A percentile compares a stretch with the other conserved stretches of the same genome.
Evolutionary conservation across 495 filamentous ascomycete species (phyloP).

Genomic region (Xylaria sp.): DNA sequence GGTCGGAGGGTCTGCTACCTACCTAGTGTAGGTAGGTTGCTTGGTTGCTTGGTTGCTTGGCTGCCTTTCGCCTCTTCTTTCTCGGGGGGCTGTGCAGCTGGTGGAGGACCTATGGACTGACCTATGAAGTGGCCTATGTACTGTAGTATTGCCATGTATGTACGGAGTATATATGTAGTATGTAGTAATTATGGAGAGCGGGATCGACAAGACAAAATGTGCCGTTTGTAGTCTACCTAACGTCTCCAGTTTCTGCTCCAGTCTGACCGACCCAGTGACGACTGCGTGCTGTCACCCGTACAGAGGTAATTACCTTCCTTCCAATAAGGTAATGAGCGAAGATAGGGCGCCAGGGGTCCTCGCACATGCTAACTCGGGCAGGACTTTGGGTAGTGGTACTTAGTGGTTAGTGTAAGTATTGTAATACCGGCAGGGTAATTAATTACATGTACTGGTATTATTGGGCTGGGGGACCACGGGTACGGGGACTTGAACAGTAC

Average conservation of each 20-base stretch:
- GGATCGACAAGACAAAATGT: slow-evolving; percentile 23
- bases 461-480: neutral
- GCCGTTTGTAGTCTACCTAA: neutral
- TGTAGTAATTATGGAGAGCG: neutral
- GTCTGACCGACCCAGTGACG: slow-evolving; percentile 11
- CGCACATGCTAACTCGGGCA: neutral
- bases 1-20: too few species aligned
- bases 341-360: neutral
- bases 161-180: too few species aligned
- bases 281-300: neutral
- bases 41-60: too few species aligned
- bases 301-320: neutral
- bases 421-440: neutral
- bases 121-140: too few species aligned
- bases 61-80: neutral
- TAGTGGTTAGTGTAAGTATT: neutral
- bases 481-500: neutral
- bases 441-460: neutral
- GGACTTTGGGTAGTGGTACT: too few species aligned
- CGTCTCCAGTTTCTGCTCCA: slow-evolving; percentile 1
- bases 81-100: slow-evolving; percentile 38
- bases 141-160: neutral
- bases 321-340: slow-evolving; percentile 14
- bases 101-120: slow-evolving; percentile 27
- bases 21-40: too few species aligned